Base-by-base conservation (phyloP, 2,329 filamentous ascomycete genomes). In the Apiospora saccharicola region DNA sequence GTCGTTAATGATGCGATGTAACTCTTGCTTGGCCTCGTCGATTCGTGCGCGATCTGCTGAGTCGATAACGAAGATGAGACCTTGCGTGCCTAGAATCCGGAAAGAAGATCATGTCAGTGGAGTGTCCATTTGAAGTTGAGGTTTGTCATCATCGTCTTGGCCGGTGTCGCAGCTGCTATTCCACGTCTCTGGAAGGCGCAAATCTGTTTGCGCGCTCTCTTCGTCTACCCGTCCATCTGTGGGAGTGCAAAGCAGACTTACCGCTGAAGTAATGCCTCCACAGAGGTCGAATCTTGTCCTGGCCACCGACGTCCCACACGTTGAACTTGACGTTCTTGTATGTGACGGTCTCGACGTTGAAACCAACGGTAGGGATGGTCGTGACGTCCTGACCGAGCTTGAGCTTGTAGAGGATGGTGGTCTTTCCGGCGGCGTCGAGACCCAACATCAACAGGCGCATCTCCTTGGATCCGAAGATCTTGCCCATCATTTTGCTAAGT, bases 271-370 rank as follows among this genome's bases (percentile, higher is more conserved):
- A 98, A 88, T 98, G 96, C 85, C 96, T 92, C 96, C 96, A 98
- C 74, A 98, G 87, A 75, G 96, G 96, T 77, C 96, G 90, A 81
- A 98, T 98, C 92, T 98, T 98, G 90, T 98, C 96, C 88, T 98
- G 96, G 76, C 96, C 96, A 84, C 96, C 96, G 73, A 98, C 96
- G 87, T 98, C 96, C 96, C 96, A 98, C 75, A 98, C 96, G 80
- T 97, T 98, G 88, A 98, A 98, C 86, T 98, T 97, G 85, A 98
- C 95, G 84, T 98, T 98, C 90, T 98, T 98, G 89, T 98, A 98
- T 77, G 95, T 97, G 80, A 98, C 95, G 5, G 95, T 97, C 89
- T 98, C 96, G 84, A 98, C 96, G 89, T 98, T 98, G 90, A 98
- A 98, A 78, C 96, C 96, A 79, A 99, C 96, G 46, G 96, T 99